Evolutionary conservation across 2,329 filamentous ascomycete species (phyloP).

Genomic region (Bertia moriformis): DNA sequence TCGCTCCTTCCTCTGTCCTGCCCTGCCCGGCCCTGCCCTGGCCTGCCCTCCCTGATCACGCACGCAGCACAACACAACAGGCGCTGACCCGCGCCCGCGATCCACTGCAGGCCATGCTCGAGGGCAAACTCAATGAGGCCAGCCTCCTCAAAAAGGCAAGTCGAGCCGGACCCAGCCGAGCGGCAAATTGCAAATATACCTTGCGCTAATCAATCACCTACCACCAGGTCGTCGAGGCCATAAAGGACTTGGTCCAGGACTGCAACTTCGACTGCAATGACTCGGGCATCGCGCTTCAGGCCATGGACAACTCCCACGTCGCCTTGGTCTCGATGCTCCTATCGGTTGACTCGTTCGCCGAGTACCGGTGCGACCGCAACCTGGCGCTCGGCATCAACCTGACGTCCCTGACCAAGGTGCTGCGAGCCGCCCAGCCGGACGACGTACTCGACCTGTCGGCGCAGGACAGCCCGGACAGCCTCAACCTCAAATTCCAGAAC

Average conservation of each 20-base stretch:
- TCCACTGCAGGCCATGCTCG: too few species aligned
- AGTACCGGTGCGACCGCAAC: slow-evolving; percentile 97
- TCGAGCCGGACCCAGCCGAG: not conserved
- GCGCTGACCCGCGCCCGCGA: too few species aligned
- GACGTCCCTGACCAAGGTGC: slow-evolving; percentile 88
- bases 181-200: not conserved
- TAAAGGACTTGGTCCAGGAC: slow-evolving; percentile 98
- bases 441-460: slow-evolving; percentile 94
- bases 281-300: slow-evolving; percentile 90
- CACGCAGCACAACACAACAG: too few species aligned
- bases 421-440: slow-evolving; percentile 84
- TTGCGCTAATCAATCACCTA: slow-evolving; percentile 3
- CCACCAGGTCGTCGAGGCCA: slow-evolving; percentile 98
- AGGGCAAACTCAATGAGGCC: slow-evolving; percentile 93
- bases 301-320: slow-evolving; percentile 99
- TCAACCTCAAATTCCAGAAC: slow-evolving; percentile 93
- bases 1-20: too few species aligned
- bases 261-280: slow-evolving; percentile 99
- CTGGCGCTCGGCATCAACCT: slow-evolving; percentile 97
- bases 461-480: slow-evolving; percentile 85
- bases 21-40: too few species aligned
- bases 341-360: slow-evolving; percentile 83
- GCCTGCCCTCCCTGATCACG: too few species aligned
- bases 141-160: slow-evolving; percentile 75
- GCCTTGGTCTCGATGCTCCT: slow-evolving; percentile 98